Conservation (phyloP, 805 yeast genomes). For the Yarrowia sp. region DNA sequence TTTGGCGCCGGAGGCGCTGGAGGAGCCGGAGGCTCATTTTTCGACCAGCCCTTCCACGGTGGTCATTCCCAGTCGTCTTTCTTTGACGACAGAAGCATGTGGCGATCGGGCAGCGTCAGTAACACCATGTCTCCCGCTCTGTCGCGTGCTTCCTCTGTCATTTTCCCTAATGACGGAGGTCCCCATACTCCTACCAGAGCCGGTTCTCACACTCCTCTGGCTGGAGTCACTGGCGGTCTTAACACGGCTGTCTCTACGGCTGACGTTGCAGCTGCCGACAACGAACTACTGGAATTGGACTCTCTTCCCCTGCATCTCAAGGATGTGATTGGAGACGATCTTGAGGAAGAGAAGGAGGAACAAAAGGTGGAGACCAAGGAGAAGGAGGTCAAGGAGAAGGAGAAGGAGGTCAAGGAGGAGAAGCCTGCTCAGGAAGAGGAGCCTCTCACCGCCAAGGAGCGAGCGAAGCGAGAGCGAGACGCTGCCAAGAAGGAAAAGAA, state of each 20-base stretch:
- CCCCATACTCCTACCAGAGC: constrained; percentile 34
- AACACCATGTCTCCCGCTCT: constrained; percentile 33
- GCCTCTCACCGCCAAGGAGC: constrained; percentile 14
- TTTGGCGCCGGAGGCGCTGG: no score
- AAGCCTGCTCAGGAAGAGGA: neutral
- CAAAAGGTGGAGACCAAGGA: neutral
- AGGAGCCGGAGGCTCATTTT: constrained; percentile 12
- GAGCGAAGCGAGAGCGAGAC: constrained; percentile 27
- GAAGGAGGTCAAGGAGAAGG: constrained; percentile 6
- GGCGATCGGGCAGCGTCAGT: constrained; percentile 29
- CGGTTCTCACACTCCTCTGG: constrained; percentile 26
- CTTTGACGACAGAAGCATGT: constrained; percentile 34
- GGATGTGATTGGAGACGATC: constrained; percentile 33
- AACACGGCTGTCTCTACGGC: neutral
- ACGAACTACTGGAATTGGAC: constrained; percentile 27
- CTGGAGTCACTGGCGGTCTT: no score
- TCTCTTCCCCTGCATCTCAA: constrained; percentile 32
- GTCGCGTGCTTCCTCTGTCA: constrained; percentile 33
- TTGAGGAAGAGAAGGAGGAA: constrained; percentile 23
- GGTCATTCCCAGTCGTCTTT: constrained; percentile 34
- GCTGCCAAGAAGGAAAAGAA: constrained; percentile 38
- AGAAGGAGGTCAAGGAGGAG: neutral
- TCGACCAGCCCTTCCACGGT: constrained; percentile 34
- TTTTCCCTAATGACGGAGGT: constrained; percentile 27
- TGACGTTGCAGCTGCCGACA: neutral